phyloP scores from a whole-genome alignment of 2,329 filamentous ascomycete genomes.

The Pseudogymnoascus sp. region DNA sequence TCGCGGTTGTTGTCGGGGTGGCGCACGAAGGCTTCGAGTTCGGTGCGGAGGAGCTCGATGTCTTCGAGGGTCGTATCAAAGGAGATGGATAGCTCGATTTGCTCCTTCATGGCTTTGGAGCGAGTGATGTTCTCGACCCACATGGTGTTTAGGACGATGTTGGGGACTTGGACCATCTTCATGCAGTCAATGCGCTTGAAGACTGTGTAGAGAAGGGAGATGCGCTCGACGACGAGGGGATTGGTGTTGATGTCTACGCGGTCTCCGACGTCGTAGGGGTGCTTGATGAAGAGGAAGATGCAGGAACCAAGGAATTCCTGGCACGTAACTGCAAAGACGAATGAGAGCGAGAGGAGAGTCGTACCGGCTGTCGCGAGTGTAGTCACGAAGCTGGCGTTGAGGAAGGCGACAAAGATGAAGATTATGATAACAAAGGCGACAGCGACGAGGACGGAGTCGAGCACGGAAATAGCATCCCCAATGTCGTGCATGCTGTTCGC shows the following conservation, averaged over 20 bases:
- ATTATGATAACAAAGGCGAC: constrained; percentile 73
- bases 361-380: constrained; percentile 87
- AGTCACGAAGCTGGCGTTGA: constrained; percentile 76
- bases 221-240: constrained; percentile 79
- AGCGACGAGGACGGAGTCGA: constrained; percentile 77
- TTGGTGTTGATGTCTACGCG: constrained; percentile 70
- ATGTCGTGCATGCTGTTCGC: constrained; percentile 95
- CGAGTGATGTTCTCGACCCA: constrained; percentile 94
- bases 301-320: constrained; percentile 97
- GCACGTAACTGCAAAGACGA: constrained; percentile 84
- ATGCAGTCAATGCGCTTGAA: constrained; percentile 77
- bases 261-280: constrained; percentile 93
- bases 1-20: constrained; percentile 81
- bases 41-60: constrained; percentile 71
- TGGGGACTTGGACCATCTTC: constrained; percentile 72
- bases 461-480: constrained; percentile 82
- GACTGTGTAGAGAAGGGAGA: constrained; percentile 86
- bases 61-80: constrained; percentile 88
- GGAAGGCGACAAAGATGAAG: constrained; percentile 84
- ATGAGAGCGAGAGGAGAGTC: constrained; percentile 87
- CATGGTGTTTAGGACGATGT: constrained; percentile 83
- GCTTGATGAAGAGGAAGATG: constrained; percentile 98
- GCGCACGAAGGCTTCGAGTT: constrained; percentile 79
- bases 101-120: constrained; percentile 84
- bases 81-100: constrained; percentile 65